Percentiles rank a stretch among this genome's conserved stretches.
phyloP scores from a whole-genome alignment of 2,329 filamentous ascomycete species.

The Neonectria coccinea region DNA sequence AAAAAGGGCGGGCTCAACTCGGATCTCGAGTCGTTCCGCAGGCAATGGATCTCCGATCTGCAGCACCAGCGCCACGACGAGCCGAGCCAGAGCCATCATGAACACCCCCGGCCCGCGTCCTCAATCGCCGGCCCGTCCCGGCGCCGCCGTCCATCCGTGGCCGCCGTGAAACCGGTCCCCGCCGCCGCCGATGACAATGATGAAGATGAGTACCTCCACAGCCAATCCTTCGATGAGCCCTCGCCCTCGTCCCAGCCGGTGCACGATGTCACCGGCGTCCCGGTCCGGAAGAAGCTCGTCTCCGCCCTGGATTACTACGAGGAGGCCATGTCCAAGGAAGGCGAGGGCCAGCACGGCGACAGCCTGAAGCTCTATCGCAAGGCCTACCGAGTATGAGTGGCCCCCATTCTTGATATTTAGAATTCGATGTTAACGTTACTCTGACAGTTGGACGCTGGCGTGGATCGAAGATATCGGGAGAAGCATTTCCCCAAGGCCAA shows the following conservation, averaged over 20 bases:
- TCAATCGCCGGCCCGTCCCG: conserved; percentile 25
- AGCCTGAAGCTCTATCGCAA: conserved; percentile 89
- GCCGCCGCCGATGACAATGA: conserved; percentile 44
- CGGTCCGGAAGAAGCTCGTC: conserved; percentile 62
- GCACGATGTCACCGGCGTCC: conserved; percentile 24
- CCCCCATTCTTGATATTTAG: no score
- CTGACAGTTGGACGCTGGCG: conserved; percentile 79
- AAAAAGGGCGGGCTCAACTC: conserved; percentile 61
- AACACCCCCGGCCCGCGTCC: conserved; percentile 38
- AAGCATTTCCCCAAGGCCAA: conserved; percentile 84
- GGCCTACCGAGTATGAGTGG: conserved; percentile 77
- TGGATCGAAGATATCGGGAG: conserved; percentile 88
- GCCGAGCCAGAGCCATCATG: conserved; percentile 22
- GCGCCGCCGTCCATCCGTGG: conserved; percentile 9
- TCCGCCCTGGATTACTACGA: conserved; percentile 95
- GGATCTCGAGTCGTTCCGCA: conserved; percentile 87
- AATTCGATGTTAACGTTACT: conserved; percentile 27
- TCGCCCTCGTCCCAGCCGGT: conserved; percentile 11
- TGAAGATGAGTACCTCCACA: conserved; percentile 52
- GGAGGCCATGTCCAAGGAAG: conserved; percentile 88
- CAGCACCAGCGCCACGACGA: conserved; percentile 51
- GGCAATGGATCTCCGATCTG: conserved; percentile 88
- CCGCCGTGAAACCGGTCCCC: not conserved
- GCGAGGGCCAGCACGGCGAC: conserved; percentile 83
- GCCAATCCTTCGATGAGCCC: conserved; percentile 50